A percentile compares a stretch with the other conserved stretches of the same genome.
Evolutionary conservation across 2,329 filamentous ascomycete species (phyloP).

Genomic region (Aspergillus piperis): DNA sequence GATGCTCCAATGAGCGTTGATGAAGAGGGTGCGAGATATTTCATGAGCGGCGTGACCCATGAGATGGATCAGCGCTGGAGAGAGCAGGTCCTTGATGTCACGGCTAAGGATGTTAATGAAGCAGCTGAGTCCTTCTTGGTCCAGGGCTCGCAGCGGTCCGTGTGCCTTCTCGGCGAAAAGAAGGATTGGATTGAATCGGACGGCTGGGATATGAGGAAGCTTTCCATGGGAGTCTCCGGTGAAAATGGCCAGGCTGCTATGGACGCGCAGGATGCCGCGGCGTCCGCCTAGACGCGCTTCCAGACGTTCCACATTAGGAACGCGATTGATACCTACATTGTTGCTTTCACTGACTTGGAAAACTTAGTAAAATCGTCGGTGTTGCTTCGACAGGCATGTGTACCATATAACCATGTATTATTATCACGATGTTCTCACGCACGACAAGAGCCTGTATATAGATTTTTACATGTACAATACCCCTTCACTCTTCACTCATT

Average conservation of each 20-base stretch:
- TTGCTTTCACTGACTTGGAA: background rate
- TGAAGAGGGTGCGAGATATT: constrained; percentile 81
- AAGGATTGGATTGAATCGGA: constrained; percentile 71
- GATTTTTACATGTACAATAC: constrained; percentile 25
- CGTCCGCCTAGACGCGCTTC: constrained; percentile 23
- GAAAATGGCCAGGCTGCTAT: constrained; percentile 39
- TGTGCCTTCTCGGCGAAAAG: constrained; percentile 78
- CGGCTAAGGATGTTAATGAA: constrained; percentile 72
- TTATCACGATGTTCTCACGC: constrained; percentile 20
- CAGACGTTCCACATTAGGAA: background rate
- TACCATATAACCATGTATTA: constrained; percentile 14
- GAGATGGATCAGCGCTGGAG: constrained; percentile 86
- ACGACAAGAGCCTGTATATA: constrained; percentile 22
- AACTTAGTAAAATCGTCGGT: background rate
- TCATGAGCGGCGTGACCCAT: constrained; percentile 80
- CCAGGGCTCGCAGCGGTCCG: constrained; percentile 62
- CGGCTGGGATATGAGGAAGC: constrained; percentile 73
- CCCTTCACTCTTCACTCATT: constrained; percentile 12
- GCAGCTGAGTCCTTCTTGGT: constrained; percentile 83
- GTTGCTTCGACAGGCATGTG: background rate
- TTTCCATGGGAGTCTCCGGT: constrained; percentile 59
- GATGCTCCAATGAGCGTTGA: constrained; percentile 88
- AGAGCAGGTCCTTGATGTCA: constrained; percentile 84
- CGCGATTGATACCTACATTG: background rate
- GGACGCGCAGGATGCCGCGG: constrained; percentile 21